Evolutionary conservation across 2,329 filamentous ascomycete genomes (phyloP).

Genomic region (Colletotrichum melonis): DNA sequence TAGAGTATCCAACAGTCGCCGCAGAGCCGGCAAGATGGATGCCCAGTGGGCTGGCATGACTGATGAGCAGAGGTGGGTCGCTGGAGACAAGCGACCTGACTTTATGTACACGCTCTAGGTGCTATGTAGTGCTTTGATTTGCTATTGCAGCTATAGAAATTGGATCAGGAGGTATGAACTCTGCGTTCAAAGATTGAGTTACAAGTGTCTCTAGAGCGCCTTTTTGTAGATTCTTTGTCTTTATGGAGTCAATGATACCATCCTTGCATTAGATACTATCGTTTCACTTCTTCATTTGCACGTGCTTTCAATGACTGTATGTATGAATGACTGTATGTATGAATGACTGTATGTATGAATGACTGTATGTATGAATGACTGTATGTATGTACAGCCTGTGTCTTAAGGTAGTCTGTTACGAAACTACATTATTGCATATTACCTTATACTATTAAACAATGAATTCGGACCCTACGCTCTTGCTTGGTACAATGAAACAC

Average conservation of each 20-base stretch:
- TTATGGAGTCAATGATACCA: neutral
- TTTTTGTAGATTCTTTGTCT: neutral
- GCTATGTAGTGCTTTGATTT: neutral
- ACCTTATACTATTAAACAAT: too few relatives aligned
- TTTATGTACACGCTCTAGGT: constrained; percentile 47
- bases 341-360: too few relatives aligned
- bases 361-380: too few relatives aligned
- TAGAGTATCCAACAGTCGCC: constrained; percentile 68
- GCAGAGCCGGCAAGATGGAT: constrained; percentile 66
- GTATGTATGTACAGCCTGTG: too few relatives aligned
- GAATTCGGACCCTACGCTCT: too few relatives aligned
- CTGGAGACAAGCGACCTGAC: constrained; percentile 64
- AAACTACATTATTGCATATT: too few relatives aligned
- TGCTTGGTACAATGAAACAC: too few relatives aligned
- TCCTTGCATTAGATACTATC: neutral
- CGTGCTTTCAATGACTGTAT: too few relatives aligned
- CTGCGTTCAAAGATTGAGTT: too few relatives aligned
- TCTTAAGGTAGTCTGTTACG: too few relatives aligned
- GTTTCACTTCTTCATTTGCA: too few relatives aligned
- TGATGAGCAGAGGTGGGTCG: constrained; percentile 63
- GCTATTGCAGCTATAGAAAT: neutral
- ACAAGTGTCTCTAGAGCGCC: neutral
- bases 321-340: too few relatives aligned
- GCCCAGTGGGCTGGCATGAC: constrained; percentile 65
- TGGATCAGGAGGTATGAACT: neutral